Evolutionary conservation across 2,329 filamentous ascomycete genomes (phyloP).

Genomic region (Fusarium sambucinum): DNA sequence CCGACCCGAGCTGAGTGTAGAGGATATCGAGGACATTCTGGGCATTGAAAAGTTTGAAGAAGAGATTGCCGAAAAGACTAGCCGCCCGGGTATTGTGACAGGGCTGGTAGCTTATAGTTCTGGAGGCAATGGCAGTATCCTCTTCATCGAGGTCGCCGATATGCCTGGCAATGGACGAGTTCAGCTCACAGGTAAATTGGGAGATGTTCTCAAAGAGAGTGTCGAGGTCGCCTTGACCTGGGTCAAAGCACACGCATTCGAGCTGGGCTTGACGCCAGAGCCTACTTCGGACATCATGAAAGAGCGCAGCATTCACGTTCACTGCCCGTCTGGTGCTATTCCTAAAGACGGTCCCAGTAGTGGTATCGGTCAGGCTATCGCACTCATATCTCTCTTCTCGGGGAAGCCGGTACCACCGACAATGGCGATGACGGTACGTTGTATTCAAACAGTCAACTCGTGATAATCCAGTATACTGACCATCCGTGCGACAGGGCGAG

Average conservation of each 20-base stretch:
- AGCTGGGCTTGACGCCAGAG: slow-evolving; percentile 84
- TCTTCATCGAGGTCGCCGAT: slow-evolving; percentile 98
- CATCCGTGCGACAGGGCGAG: slow-evolving; percentile 64
- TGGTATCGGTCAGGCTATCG: slow-evolving; percentile 93
- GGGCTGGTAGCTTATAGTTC: slow-evolving; percentile 95
- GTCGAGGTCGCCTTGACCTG: slow-evolving; percentile 96
- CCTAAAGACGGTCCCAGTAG: slow-evolving; percentile 92
- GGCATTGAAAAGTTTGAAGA: slow-evolving; percentile 95
- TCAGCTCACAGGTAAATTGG: slow-evolving; percentile 95
- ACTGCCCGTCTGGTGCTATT: slow-evolving; percentile 94
- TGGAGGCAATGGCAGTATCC: slow-evolving; percentile 92
- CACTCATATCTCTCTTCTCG: slow-evolving; percentile 89
- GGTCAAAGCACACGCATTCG: slow-evolving; percentile 96
- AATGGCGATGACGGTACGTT: slow-evolving; percentile 89
- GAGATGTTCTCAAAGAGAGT: slow-evolving; percentile 95
- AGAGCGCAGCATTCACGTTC: slow-evolving; percentile 91
- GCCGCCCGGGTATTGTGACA: slow-evolving; percentile 91
- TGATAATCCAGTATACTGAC: slow-evolving; percentile 43
- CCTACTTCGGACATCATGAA: slow-evolving; percentile 95
- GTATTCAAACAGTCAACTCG: slow-evolving; percentile 36
- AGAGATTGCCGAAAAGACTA: slow-evolving; percentile 89
- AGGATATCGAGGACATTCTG: slow-evolving; percentile 89
- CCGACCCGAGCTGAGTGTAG: slow-evolving; percentile 76
- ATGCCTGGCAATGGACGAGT: slow-evolving; percentile 95
- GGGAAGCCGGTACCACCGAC: slow-evolving; percentile 88